Evolutionary conservation across 1,139 yeast genomes (phyloP).

Genomic region (Pichia sp.): DNA sequence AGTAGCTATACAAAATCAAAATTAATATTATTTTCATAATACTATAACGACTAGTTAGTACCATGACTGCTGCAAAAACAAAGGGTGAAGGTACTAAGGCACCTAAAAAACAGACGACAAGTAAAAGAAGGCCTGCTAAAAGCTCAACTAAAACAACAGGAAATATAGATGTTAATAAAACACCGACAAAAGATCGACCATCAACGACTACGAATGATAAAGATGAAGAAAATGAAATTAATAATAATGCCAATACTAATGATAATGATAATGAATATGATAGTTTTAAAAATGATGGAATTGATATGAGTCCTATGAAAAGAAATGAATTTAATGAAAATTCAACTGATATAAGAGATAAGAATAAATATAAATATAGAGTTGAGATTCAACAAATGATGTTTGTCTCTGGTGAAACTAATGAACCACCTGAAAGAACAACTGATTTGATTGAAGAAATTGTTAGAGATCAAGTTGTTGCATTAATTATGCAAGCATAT

Average conservation of each 20-base stretch:
- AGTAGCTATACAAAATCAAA: too few relatives aligned
- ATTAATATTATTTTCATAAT: too few relatives aligned
- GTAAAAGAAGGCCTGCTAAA: not conserved
- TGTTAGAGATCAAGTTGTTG: slow-evolving; percentile 91
- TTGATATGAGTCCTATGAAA: slow-evolving; percentile 4
- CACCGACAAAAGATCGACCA: not conserved
- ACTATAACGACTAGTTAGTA: not conserved
- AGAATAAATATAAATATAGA: slow-evolving; percentile 64
- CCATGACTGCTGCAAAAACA: slow-evolving; percentile 3
- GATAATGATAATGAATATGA: not conserved
- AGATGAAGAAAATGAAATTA: not conserved
- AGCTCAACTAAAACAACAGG: not conserved
- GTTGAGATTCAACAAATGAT: slow-evolving; percentile 95
- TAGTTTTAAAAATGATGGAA: not conserved
- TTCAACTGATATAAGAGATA: slow-evolving; percentile 17
- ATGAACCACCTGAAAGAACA: slow-evolving; percentile 89
- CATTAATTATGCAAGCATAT: slow-evolving; percentile 70
- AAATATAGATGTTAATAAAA: not conserved
- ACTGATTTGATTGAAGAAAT: slow-evolving; percentile 91
- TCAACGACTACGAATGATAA: not conserved
- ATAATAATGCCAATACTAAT: not conserved
- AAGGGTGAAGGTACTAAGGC: slow-evolving; percentile 1
- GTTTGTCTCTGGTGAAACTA: slow-evolving; percentile 95
- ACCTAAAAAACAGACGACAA: not conserved
- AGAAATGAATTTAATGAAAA: not conserved